These are phyloP conservation scores for Coffea canephora DNA, from an alignment of 257 asterid genomes.

Conservation along the genomic window DNA sequence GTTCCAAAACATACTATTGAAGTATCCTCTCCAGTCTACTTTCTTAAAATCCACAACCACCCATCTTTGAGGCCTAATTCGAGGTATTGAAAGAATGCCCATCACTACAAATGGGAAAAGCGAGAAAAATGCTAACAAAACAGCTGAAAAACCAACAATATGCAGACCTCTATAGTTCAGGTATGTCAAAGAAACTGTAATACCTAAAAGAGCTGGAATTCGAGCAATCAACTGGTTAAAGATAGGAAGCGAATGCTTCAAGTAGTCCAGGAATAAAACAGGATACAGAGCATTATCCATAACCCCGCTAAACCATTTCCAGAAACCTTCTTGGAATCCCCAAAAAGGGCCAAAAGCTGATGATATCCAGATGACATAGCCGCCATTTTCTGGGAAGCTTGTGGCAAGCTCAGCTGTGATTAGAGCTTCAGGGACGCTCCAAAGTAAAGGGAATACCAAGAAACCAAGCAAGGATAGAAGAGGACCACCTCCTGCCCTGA, in stretches of 20 bases:
- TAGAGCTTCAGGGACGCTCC: slow-evolving; percentile 92
- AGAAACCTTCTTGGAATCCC: slow-evolving; percentile 86
- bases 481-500: slow-evolving; percentile 74
- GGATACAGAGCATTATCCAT: slow-evolving; percentile 97
- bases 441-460: slow-evolving; percentile 70
- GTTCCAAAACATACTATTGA: slow-evolving; percentile 83
- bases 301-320: slow-evolving; percentile 97
- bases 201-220: slow-evolving; percentile 66
- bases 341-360: slow-evolving; percentile 81
- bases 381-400: slow-evolving; percentile 78
- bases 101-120: slow-evolving; percentile 64
- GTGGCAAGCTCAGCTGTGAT: slow-evolving; percentile 84
- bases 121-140: slow-evolving; percentile 69
- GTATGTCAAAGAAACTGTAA: slow-evolving; percentile 59
- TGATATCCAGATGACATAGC: slow-evolving; percentile 81
- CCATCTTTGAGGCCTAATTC: slow-evolving; percentile 62
- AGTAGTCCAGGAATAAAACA: slow-evolving; percentile 80
- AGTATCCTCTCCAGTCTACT: slow-evolving; percentile 70
- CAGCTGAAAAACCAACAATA: slow-evolving; percentile 75
- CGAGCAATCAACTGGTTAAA: slow-evolving; percentile 46
- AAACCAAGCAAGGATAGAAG: slow-evolving; percentile 70
- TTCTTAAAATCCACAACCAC: slow-evolving; percentile 47
- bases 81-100: slow-evolving; percentile 60
- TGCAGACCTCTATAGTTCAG: slow-evolving; percentile 74
- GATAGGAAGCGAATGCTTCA: slow-evolving; percentile 71